phyloP scores from a whole-genome alignment of 495 filamentous ascomycete species.

The Gamarada debralockiae region DNA sequence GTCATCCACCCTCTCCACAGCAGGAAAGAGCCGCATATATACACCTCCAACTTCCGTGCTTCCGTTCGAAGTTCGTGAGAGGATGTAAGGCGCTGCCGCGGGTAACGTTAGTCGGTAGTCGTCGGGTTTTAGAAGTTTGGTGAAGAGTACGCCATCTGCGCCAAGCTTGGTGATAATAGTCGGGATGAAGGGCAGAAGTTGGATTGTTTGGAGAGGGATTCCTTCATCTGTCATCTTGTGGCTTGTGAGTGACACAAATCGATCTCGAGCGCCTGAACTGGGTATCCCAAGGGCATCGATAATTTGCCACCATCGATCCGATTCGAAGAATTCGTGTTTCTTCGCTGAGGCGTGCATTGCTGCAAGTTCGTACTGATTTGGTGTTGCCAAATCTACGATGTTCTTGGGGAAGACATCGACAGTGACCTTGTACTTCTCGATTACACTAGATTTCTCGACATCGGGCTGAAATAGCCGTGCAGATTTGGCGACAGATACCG shows the following conservation, averaged over 20 bases:
- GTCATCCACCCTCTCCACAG: conserved; percentile 61
- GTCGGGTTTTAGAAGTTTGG: conserved; percentile 60
- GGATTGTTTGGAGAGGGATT: conserved; percentile 74
- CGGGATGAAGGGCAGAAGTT: conserved; percentile 83
- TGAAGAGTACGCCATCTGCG: conserved; percentile 66
- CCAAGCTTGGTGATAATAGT: conserved; percentile 84
- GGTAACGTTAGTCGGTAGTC: conserved; percentile 59
- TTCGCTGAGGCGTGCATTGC: conserved; percentile 69
- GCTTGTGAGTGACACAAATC: conserved; percentile 58
- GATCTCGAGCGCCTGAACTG: conserved; percentile 48
- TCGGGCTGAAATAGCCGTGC: conserved; percentile 55
- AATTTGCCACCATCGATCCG: conserved; percentile 67
- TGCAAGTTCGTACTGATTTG: conserved; percentile 76
- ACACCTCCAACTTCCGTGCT: conserved; percentile 66
- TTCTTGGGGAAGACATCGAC: conserved; percentile 19
- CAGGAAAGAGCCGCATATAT: conserved; percentile 77
- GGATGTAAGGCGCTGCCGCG: conserved; percentile 61
- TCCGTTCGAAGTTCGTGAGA: conserved; percentile 51
- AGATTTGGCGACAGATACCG: conserved; percentile 81
- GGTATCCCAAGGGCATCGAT: conserved; percentile 72
- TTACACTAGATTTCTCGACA: background rate
- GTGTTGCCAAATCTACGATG: conserved; percentile 66
- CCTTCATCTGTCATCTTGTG: conserved; percentile 68
- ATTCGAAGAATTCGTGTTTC: conserved; percentile 60
- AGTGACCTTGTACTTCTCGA: background rate